A percentile compares a stretch with the other conserved stretches of the same genome.
These are phyloP conservation scores for Acanthamoeba castellanii DNA, from an alignment of 208 protist species.

Conservation along the genomic window DNA sequence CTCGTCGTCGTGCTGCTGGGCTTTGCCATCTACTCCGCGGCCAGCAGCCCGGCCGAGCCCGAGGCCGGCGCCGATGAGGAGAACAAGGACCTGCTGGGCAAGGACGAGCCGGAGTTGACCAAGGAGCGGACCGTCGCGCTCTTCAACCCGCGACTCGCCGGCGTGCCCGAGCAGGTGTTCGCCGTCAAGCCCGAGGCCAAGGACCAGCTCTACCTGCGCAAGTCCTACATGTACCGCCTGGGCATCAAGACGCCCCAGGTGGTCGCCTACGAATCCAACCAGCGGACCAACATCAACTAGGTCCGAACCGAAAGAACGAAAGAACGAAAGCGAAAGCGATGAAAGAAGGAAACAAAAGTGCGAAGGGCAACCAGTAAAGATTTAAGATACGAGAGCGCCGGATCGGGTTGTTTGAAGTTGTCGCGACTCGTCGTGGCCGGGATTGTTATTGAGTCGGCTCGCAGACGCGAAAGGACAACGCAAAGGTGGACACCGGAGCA, in stretches of 20 bases:
- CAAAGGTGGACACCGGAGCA: too few species aligned
- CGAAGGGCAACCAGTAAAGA: too few species aligned
- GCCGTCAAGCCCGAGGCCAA: constrained; percentile 48
- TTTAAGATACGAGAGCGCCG: too few species aligned
- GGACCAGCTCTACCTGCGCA: constrained; percentile 52
- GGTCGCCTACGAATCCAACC: background rate
- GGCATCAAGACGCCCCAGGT: constrained; percentile 50
- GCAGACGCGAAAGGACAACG: too few species aligned
- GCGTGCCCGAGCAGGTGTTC: constrained; percentile 39
- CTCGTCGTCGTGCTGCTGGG: constrained; percentile 58
- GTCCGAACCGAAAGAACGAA: too few species aligned
- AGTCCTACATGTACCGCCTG: constrained; percentile 62
- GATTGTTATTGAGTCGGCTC: too few species aligned
- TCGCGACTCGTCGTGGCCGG: too few species aligned
- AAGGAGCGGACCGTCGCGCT: constrained; percentile 28
- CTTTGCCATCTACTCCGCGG: constrained; percentile 57
- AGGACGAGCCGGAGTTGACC: background rate
- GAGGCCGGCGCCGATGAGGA: background rate
- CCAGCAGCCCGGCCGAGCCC: constrained; percentile 34
- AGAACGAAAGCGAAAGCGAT: too few species aligned
- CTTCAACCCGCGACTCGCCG: constrained; percentile 39
- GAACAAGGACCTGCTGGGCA: constrained; percentile 42
- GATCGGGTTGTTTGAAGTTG: too few species aligned
- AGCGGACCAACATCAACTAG: constrained; percentile 4
- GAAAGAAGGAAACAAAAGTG: too few species aligned